Percentiles rank a stretch among this genome's conserved stretches.
Conservation (phyloP, 2,329 filamentous ascomycete species). For the Fusarium camptoceras region DNA sequence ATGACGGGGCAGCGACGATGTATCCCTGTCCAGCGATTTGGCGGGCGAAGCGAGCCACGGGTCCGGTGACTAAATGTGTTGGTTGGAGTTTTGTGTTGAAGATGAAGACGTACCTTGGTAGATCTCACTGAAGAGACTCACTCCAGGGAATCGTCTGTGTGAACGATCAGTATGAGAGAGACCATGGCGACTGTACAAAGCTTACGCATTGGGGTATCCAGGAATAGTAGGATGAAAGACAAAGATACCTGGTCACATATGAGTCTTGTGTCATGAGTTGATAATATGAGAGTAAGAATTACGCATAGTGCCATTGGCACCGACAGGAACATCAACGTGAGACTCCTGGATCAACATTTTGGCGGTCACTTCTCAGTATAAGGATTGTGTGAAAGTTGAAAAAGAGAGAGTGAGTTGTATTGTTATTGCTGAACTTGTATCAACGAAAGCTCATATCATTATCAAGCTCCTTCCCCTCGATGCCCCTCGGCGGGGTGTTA, state of each 20-base stretch:
- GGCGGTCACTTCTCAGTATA: not conserved
- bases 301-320: slow-evolving; percentile 68
- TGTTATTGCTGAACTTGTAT: slow-evolving; percentile 1
- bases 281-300: slow-evolving; percentile 26
- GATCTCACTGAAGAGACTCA: slow-evolving; percentile 92
- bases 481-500: slow-evolving; percentile 40
- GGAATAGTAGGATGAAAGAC: slow-evolving; percentile 87
- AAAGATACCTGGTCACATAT: slow-evolving; percentile 75
- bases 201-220: slow-evolving; percentile 86
- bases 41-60: slow-evolving; percentile 87
- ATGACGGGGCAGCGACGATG: slow-evolving; percentile 90
- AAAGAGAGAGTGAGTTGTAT: not conserved
- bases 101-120: slow-evolving; percentile 78
- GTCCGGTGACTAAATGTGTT: slow-evolving; percentile 77
- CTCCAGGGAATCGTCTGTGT: slow-evolving; percentile 77
- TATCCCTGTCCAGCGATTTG: slow-evolving; percentile 94
- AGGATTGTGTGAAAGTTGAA: not conserved
- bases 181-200: not conserved
- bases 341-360: slow-evolving; percentile 67
- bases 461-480: slow-evolving; percentile 25
- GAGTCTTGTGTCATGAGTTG: slow-evolving; percentile 23
- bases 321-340: slow-evolving; percentile 62
- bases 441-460: slow-evolving; percentile 26
- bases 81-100: not conserved
- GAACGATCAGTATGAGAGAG: slow-evolving; percentile 6